Conservation (phyloP, 495 filamentous ascomycete species). For the Hypoxylon fragiforme region DNA sequence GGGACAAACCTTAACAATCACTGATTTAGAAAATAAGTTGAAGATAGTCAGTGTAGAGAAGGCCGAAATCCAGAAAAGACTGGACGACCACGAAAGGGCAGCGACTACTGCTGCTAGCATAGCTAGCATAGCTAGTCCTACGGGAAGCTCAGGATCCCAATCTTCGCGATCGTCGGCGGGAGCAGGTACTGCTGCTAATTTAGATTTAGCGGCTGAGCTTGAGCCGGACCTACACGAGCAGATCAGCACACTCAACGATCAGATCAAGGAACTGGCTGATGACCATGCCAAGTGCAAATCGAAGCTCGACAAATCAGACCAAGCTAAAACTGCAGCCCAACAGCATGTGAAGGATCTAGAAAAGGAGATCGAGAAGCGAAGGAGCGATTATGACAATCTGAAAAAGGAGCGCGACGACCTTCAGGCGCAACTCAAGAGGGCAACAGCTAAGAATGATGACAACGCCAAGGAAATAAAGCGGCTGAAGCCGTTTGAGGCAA, state of each 20-base stretch:
- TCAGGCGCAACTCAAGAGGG: not conserved
- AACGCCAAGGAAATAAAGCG: not conserved
- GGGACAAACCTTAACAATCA: no score
- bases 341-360: not conserved
- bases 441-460: not conserved
- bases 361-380: not conserved
- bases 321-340: not conserved
- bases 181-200: no score
- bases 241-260: not conserved
- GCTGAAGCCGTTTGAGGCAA: not conserved
- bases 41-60: no score
- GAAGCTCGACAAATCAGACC: not conserved
- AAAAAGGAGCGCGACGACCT: constrained; percentile 7
- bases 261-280: not conserved
- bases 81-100: no score
- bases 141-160: no score
- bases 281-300: not conserved
- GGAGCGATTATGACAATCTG: not conserved
- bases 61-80: no score
- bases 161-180: no score
- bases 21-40: no score
- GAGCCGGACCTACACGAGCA: no score
- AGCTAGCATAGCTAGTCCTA: no score
- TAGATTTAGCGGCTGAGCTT: no score
- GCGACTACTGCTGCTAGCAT: no score